A percentile compares a stretch with the other conserved stretches of the same genome.
Conservation (phyloP, 495 filamentous ascomycete genomes). For the Hypoxylon cercidicola region DNA sequence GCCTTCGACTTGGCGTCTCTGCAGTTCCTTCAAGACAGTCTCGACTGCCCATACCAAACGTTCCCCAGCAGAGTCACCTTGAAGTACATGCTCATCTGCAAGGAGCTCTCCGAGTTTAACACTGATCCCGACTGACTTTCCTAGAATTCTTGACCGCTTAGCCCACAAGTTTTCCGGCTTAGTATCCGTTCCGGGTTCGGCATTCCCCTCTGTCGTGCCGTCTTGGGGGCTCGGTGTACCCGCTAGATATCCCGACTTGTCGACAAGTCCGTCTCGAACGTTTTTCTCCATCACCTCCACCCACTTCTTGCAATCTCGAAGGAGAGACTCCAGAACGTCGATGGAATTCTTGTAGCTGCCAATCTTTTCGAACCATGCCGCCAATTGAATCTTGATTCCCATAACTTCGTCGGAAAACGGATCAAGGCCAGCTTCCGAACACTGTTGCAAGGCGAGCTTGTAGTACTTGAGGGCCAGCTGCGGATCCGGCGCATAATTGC, state of each 20-base stretch:
- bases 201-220: constrained; percentile 41
- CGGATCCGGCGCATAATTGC: constrained; percentile 76
- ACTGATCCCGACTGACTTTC: constrained; percentile 75
- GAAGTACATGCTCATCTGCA: constrained; percentile 64
- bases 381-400: constrained; percentile 85
- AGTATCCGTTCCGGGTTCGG: constrained; percentile 38
- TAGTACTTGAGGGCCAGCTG: constrained; percentile 82
- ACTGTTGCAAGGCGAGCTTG: constrained; percentile 74
- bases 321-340: constrained; percentile 76
- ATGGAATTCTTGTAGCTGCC: constrained; percentile 71
- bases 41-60: constrained; percentile 84
- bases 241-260: constrained; percentile 39
- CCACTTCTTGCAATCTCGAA: constrained; percentile 69
- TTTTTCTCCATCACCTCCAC: constrained; percentile 66
- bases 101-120: constrained; percentile 88
- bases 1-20: constrained; percentile 71
- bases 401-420: constrained; percentile 89
- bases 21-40: constrained; percentile 76
- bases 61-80: constrained; percentile 75
- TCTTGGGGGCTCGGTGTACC: constrained; percentile 31
- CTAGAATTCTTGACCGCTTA: constrained; percentile 74
- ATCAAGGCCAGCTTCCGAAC: constrained; percentile 78
- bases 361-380: constrained; percentile 79
- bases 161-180: constrained; percentile 61
- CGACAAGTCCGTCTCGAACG: constrained; percentile 59